Conservation (phyloP, 1,139 yeast species). For the Yamadazyma aaseri region DNA sequence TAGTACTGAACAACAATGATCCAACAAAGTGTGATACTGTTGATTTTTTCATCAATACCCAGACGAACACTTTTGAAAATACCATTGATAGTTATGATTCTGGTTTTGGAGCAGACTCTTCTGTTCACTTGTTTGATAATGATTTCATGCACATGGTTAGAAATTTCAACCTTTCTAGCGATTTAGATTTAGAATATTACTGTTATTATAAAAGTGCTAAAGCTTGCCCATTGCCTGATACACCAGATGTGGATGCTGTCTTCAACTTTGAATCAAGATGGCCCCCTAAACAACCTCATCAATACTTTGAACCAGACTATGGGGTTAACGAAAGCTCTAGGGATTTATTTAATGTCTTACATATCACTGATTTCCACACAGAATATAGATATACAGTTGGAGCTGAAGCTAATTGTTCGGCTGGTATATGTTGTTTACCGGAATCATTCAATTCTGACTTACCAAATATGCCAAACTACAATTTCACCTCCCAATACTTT, state of each 20-base stretch:
- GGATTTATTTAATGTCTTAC: slow-evolving; percentile 56
- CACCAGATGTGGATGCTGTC: slow-evolving; percentile 26
- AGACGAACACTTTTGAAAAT: slow-evolving; percentile 18
- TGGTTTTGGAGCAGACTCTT: slow-evolving; percentile 22
- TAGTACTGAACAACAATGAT: slow-evolving; percentile 26
- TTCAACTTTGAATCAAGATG: slow-evolving; percentile 29
- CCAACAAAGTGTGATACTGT: slow-evolving; percentile 33
- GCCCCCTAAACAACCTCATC: slow-evolving; percentile 29
- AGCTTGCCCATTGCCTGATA: slow-evolving; percentile 30
- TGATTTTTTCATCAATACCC: slow-evolving; percentile 42
- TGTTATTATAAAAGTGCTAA: slow-evolving; percentile 26
- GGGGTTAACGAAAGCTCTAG: slow-evolving; percentile 10
- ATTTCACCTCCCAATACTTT: slow-evolving; percentile 30
- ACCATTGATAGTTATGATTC: slow-evolving; percentile 22
- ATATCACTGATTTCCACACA: slow-evolving; percentile 63
- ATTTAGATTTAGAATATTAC: slow-evolving; percentile 34
- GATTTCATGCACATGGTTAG: slow-evolving; percentile 39
- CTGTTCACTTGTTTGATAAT: slow-evolving; percentile 37
- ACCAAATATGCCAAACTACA: slow-evolving; percentile 24
- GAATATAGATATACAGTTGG: slow-evolving; percentile 57
- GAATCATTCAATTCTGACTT: slow-evolving; percentile 33
- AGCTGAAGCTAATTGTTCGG: slow-evolving; percentile 59
- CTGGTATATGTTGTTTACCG: slow-evolving; percentile 49
- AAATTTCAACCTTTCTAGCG: slow-evolving; percentile 35
- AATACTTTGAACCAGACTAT: slow-evolving; percentile 26